phyloP scores from a whole-genome alignment of 2,329 filamentous ascomycete genomes.

The Ophiostoma pallidulum region DNA sequence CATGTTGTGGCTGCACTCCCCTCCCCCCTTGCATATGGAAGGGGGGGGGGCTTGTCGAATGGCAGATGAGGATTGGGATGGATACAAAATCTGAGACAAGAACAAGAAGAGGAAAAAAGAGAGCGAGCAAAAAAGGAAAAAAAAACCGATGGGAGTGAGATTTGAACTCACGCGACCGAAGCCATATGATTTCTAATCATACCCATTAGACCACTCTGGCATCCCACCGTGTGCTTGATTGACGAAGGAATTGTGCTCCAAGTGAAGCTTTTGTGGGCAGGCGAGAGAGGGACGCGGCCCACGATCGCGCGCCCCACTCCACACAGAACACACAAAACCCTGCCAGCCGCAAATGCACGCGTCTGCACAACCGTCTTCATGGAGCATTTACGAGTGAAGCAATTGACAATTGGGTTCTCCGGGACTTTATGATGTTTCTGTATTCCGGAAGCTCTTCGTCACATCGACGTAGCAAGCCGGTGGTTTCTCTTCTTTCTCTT shows the following conservation, averaged over 20 bases:
- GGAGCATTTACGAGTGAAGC: too few relatives aligned
- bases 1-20: too few relatives aligned
- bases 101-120: not conserved
- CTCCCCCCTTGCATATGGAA: not conserved
- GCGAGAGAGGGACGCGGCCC: not conserved
- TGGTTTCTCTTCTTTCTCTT: too few relatives aligned
- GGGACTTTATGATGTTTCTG: too few relatives aligned
- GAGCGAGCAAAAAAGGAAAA: slow-evolving; percentile 1
- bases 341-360: too few relatives aligned
- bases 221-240: slow-evolving; percentile 6
- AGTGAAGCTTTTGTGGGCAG: slow-evolving; percentile 2
- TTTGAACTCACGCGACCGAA: slow-evolving; percentile 15
- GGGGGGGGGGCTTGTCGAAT: not conserved
- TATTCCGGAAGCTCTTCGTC: too few relatives aligned
- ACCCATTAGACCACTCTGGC: slow-evolving; percentile 16
- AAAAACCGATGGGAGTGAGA: slow-evolving; percentile 13
- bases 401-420: too few relatives aligned
- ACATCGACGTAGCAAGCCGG: too few relatives aligned
- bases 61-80: too few relatives aligned
- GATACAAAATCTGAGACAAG: not conserved
- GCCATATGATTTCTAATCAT: slow-evolving; percentile 16
- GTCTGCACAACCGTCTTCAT: too few relatives aligned
- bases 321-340: too few relatives aligned
- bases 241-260: not conserved
- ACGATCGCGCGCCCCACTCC: not conserved